phyloP scores from a whole-genome alignment of 257 asterid genomes.

The Osmanthus fragrans region DNA sequence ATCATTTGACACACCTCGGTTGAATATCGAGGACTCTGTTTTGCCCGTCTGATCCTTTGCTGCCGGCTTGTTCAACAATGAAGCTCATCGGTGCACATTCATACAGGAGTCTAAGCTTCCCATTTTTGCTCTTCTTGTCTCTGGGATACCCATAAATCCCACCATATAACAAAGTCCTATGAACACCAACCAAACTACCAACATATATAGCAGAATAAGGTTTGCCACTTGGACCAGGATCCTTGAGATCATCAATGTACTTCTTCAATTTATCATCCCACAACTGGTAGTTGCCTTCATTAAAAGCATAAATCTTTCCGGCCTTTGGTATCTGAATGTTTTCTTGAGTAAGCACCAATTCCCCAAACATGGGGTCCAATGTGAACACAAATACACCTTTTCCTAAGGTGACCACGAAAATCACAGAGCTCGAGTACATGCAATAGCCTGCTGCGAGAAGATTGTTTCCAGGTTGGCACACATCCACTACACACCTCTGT shows the following conservation, averaged over 20 bases:
- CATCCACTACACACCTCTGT: conserved; percentile 73
- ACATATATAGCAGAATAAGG: conserved; percentile 88
- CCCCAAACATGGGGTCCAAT: conserved; percentile 87
- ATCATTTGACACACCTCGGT: conserved; percentile 66
- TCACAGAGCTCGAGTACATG: conserved; percentile 90
- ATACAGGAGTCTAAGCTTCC: conserved; percentile 89
- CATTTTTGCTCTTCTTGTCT: conserved; percentile 81
- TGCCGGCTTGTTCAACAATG: conserved; percentile 95
- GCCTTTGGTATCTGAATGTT: conserved; percentile 73
- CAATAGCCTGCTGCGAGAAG: conserved; percentile 94
- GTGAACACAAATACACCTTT: conserved; percentile 79
- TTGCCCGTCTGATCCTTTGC: conserved; percentile 87
- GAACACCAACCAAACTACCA: conserved; percentile 95
- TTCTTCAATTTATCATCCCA: conserved; percentile 88
- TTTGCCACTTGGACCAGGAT: conserved; percentile 90
- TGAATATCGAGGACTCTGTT: conserved; percentile 74
- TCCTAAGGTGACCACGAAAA: conserved; percentile 76
- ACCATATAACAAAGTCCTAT: conserved; percentile 75
- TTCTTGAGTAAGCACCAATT: conserved; percentile 80
- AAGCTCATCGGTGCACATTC: conserved; percentile 99
- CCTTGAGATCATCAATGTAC: conserved; percentile 84
- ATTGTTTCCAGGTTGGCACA: conserved; percentile 90
- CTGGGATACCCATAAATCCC: conserved; percentile 91
- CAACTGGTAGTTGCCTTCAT: conserved; percentile 87
- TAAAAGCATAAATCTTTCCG: conserved; percentile 82